Evolutionary conservation across 169 alveolate genomes (phyloP), one percentile per base, ranked within the genome.

Genomic region (Toxoplasma gondii): DNA sequence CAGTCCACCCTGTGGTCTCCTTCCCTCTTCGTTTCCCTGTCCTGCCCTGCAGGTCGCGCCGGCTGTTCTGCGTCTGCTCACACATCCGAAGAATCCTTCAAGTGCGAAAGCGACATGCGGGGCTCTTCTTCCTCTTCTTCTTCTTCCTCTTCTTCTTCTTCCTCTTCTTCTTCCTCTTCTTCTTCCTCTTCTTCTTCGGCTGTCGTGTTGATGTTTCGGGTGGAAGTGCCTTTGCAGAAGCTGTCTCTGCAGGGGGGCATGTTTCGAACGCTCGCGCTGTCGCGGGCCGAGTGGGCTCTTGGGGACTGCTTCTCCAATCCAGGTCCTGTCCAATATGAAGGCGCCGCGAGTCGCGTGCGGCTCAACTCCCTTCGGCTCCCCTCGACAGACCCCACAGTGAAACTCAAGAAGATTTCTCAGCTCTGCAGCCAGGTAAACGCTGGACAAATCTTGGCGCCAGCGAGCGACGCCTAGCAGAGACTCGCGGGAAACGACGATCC

Each of bases 231-330:
- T 34, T 91, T 95, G 24, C 90, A 94, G 58, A 97, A 95, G 93
- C 96, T 97, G 17, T 95, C 94, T 86, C 94, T 97, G 7, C 84
- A 88, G 38, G 93, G 94, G 34, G 95, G 67, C 69, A 80, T 88
- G 36, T 93, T 41, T 64, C 64, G 91, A 38, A 86, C 64, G 39
- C 49, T 93, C 43, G 69, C 88, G 49, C 95, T 36, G 31, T 43
- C 58, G 91, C 34, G 94, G 34, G 67, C 93, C n/a, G 81, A 54
- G 31, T 97, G 98, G 98, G 91, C 92, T 38, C 54, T 70, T 49
- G 91, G 91, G 49, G 98, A 97, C 94, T 95, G 93, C 74, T 97
- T 95, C 96, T 93, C 93, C 49, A 96, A 96, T 84, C 98, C 98
- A 41, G 98, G 98, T 5, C 98, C 97, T 38, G 95, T 97, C 31